Evolutionary conservation across 495 filamentous ascomycete species (phyloP).

Genomic region (Sphaerosporella brunnea): DNA sequence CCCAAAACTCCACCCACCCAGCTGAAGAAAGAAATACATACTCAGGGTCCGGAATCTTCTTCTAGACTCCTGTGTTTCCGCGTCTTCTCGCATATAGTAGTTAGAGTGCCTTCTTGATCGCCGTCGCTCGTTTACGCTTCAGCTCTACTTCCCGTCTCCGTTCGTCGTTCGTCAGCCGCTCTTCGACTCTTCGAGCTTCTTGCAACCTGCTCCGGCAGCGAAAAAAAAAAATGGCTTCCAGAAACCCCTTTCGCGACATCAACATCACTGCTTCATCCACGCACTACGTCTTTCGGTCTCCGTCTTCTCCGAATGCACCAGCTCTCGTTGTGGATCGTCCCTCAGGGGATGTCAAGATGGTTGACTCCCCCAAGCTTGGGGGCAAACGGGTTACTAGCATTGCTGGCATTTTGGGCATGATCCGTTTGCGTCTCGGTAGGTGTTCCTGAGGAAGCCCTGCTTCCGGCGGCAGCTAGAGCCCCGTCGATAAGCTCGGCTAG

Average conservation of each 20-base stretch:
- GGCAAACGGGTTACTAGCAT: slow-evolving; percentile 65
- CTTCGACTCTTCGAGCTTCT: too few relatives aligned
- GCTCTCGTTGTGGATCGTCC: slow-evolving; percentile 78
- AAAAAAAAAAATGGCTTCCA: slow-evolving; percentile 40
- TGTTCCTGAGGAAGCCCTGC: background rate
- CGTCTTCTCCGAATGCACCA: slow-evolving; percentile 73
- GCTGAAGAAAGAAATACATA: too few relatives aligned
- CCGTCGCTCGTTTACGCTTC: too few relatives aligned
- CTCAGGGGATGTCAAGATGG: slow-evolving; percentile 75
- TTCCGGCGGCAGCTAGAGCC: too few relatives aligned
- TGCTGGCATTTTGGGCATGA: slow-evolving; percentile 79
- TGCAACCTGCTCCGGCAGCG: too few relatives aligned
- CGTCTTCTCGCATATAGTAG: too few relatives aligned
- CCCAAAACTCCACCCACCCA: too few relatives aligned
- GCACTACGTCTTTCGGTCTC: slow-evolving; percentile 90
- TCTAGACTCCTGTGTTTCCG: too few relatives aligned
- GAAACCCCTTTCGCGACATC: slow-evolving; percentile 83
- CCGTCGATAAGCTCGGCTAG: background rate
- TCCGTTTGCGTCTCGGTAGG: slow-evolving; percentile 71
- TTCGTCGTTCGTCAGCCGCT: background rate
- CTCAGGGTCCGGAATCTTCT: too few relatives aligned
- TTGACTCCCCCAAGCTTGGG: slow-evolving; percentile 53
- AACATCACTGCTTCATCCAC: slow-evolving; percentile 81
- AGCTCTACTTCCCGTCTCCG: background rate
- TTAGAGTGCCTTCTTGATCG: too few relatives aligned